phyloP scores from a whole-genome alignment of 306 rosid species.

The Dryas alaskensis region DNA sequence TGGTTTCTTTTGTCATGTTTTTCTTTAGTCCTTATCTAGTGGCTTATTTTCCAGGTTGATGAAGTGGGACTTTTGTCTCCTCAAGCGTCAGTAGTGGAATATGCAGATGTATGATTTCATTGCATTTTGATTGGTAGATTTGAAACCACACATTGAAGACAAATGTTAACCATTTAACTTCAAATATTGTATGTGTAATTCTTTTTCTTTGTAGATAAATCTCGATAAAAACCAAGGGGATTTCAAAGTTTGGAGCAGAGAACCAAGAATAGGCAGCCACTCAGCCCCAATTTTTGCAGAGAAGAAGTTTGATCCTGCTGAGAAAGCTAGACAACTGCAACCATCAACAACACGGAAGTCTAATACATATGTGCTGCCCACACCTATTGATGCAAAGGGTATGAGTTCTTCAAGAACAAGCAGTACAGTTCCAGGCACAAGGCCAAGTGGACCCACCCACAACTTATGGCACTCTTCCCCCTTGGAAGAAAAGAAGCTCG shows the following conservation, averaged over 20 bases:
- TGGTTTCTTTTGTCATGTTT: neutral
- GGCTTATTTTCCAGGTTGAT: conserved; percentile 47
- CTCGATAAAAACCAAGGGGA: conserved; percentile 58
- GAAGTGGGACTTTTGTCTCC: conserved; percentile 45
- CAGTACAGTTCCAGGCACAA: conserved; percentile 39
- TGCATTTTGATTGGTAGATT: conserved; percentile 26
- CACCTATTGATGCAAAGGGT: conserved; percentile 63
- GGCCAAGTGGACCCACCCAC: conserved; percentile 49
- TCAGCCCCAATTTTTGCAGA: conserved; percentile 82
- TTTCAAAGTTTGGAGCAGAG: conserved; percentile 45
- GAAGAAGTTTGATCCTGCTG: conserved; percentile 82
- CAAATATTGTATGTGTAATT: neutral
- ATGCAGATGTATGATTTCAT: conserved; percentile 47
- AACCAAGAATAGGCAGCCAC: conserved; percentile 60
- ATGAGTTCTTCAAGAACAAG: conserved; percentile 35
- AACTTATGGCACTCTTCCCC: conserved; percentile 81
- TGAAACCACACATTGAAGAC: conserved; percentile 11
- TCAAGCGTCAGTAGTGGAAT: conserved; percentile 43
- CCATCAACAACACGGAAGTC: conserved; percentile 47
- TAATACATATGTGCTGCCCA: conserved; percentile 76
- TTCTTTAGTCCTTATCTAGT: conserved; percentile 8
- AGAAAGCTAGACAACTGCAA: conserved; percentile 56
- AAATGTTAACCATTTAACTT: neutral
- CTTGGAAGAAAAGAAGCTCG: conserved; percentile 60
- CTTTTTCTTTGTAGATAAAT: conserved; percentile 44